phyloP scores from a whole-genome alignment of 2,329 filamentous ascomycete species.

The Magnaporthiopsis poae region DNA sequence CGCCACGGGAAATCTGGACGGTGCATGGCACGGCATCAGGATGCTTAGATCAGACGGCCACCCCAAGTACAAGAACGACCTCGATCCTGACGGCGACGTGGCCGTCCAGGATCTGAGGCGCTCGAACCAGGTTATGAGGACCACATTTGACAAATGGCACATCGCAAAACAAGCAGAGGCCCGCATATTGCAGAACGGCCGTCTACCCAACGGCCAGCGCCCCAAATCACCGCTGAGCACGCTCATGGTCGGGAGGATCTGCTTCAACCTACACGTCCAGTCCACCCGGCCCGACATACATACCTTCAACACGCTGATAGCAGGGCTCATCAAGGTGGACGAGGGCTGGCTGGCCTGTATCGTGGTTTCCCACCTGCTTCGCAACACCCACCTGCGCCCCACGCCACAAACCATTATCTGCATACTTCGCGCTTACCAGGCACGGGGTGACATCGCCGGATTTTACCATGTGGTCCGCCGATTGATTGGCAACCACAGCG shows the following conservation, averaged over 20 bases:
- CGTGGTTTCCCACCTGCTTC: conserved; percentile 43
- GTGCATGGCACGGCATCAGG: conserved; percentile 21
- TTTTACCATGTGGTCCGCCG: conserved; percentile 37
- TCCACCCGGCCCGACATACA: conserved; percentile 52
- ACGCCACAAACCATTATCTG: conserved; percentile 40
- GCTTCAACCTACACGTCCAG: conserved; percentile 58
- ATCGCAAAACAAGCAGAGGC: not conserved
- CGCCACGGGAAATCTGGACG: conserved; percentile 21
- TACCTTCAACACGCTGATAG: conserved; percentile 62
- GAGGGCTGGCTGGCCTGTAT: conserved; percentile 40
- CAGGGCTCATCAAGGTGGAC: conserved; percentile 48
- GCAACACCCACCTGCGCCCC: conserved; percentile 32
- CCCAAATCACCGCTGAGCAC: not conserved
- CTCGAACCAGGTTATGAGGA: not conserved
- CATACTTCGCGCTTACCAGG: conserved; percentile 41
- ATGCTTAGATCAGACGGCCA: conserved; percentile 26
- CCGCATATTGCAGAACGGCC: not conserved
- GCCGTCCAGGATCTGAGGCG: not conserved
- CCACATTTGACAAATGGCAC: not conserved
- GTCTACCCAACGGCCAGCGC: not conserved
- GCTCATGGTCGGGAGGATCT: conserved; percentile 31
- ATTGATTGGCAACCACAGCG: conserved; percentile 33
- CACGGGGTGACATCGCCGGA: conserved; percentile 28
- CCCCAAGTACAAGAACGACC: conserved; percentile 21
- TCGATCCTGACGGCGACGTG: not conserved